A percentile compares a stretch with the other conserved stretches of the same genome.
Conservation (phyloP, 1,284 basidiomycete species). For the Marasmius oreades region DNA sequence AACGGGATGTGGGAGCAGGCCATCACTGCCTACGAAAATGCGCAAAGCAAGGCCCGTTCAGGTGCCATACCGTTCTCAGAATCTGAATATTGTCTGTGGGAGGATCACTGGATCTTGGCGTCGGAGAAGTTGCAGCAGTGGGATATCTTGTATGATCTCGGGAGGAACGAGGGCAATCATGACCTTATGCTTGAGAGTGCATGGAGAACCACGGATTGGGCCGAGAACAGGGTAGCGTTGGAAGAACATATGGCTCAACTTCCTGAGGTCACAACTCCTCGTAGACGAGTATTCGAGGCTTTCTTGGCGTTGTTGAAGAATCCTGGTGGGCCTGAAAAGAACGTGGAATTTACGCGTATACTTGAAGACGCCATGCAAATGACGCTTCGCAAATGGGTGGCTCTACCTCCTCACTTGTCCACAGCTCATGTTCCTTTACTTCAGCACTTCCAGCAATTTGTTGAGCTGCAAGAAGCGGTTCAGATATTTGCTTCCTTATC, state of each 20-base stretch:
- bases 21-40: constrained; percentile 85
- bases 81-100: constrained; percentile 97
- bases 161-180: constrained; percentile 86
- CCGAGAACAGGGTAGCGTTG: constrained; percentile 73
- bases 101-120: constrained; percentile 98
- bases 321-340: constrained; percentile 66
- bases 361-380: constrained; percentile 98
- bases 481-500: constrained; percentile 92
- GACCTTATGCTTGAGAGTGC: constrained; percentile 94
- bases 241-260: constrained; percentile 85
- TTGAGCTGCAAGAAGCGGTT: constrained; percentile 95
- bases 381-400: constrained; percentile 94
- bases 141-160: constrained; percentile 94
- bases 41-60: constrained; percentile 83
- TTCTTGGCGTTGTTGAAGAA: constrained; percentile 83
- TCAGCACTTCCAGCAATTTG: constrained; percentile 98
- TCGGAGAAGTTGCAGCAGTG: constrained; percentile 98
- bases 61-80: constrained; percentile 91
- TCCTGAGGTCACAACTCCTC: constrained; percentile 86
- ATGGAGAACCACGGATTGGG: constrained; percentile 95
- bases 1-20: constrained; percentile 98
- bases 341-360: constrained; percentile 78
- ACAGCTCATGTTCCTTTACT: constrained; percentile 92
- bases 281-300: constrained; percentile 93
- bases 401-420: constrained; percentile 83